Base-by-base conservation (phyloP, 352 stramenopile species). In the Phytophthora cajani region DNA sequence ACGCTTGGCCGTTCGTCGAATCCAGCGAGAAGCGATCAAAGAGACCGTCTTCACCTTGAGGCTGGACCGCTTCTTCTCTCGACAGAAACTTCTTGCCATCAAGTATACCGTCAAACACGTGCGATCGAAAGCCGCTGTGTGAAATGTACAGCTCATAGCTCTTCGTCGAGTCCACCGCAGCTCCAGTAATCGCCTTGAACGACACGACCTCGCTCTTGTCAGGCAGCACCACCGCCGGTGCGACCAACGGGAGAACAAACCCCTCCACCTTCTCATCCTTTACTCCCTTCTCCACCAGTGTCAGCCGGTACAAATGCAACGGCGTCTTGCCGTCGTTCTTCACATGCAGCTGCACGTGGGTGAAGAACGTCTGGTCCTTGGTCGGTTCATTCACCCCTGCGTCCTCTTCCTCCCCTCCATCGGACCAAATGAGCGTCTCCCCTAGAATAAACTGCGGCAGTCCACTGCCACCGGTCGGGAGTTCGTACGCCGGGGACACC, bases 121-220 rank as follows among this genome's bases (percentile, higher is more conserved):
- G 85, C 6, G 78, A 77, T 19, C 79, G 75, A 33, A 84, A 79
- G 9, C 81, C 81, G n/a, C 72, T 87, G 62, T 92, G 85, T 3
- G 80, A 88, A 58, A 92, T 82, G 62, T 91, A 92, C 42, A 92
- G 38, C 6, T 57, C 49, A 51, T 87, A 90, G 6, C 44, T 75
- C 52, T 75, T 74, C 3, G 65, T 65, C 6, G 60, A 59, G n/a
- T 62, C 64, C 42, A 82, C 72, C 44, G 30, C 68, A 14, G 44
- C 62, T 19, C 21, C 25, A 32, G 74, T 74, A 50, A 77, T 80
- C 3, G 77, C 60, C 32, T 72, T 82, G 42, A 87, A 81, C n/a
- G 44, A 70, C 33, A 78, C 59, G 4, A 50, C 53, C 10, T 51
- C 68, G 5, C 62, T 76, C 14, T 66, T 72, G 8, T 65, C 76